These are phyloP conservation scores for Vickermania ingenoplastis DNA, from an alignment of 208 protist species.

Conservation along the genomic window DNA sequence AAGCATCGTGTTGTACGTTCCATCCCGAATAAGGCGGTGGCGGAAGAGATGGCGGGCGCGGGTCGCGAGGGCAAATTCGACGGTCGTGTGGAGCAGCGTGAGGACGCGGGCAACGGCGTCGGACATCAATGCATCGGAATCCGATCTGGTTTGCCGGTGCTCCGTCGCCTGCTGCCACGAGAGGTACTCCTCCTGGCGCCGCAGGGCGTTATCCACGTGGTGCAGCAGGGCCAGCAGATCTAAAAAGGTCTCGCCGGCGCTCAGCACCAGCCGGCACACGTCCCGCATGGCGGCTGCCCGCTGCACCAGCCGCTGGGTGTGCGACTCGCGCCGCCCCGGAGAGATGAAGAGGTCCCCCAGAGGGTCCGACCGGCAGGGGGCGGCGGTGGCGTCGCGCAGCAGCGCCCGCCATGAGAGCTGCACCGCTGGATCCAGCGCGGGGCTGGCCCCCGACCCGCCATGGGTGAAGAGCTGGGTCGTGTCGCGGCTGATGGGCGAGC, in stretches of 20 bases:
- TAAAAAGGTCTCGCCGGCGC: not conserved
- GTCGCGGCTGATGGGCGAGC: too few species aligned
- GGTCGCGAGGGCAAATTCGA: slow-evolving; percentile 46
- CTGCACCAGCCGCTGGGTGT: slow-evolving; percentile 7
- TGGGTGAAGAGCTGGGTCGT: too few species aligned
- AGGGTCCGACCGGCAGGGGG: not conserved
- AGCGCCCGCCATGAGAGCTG: not conserved
- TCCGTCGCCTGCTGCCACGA: slow-evolving; percentile 1
- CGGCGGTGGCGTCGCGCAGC: too few species aligned
- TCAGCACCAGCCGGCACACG: slow-evolving; percentile 33
- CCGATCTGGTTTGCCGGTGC: too few species aligned
- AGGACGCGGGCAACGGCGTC: slow-evolving; percentile 32
- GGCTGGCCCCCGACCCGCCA: not conserved
- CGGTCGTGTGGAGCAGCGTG: slow-evolving; percentile 22
- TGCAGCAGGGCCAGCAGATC: not conserved
- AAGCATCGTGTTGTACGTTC: not conserved
- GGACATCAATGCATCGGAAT: too few species aligned
- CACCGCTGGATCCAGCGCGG: not conserved
- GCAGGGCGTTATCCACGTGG: not conserved
- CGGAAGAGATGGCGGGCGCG: slow-evolving; percentile 16
- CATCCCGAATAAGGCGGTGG: not conserved
- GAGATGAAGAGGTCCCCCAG: not conserved
- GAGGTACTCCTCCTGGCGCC: not conserved
- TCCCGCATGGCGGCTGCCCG: slow-evolving; percentile 38
- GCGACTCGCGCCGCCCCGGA: not conserved